Base-by-base conservation (phyloP, 129 eudicot species). In the Erigeron canadensis region DNA sequence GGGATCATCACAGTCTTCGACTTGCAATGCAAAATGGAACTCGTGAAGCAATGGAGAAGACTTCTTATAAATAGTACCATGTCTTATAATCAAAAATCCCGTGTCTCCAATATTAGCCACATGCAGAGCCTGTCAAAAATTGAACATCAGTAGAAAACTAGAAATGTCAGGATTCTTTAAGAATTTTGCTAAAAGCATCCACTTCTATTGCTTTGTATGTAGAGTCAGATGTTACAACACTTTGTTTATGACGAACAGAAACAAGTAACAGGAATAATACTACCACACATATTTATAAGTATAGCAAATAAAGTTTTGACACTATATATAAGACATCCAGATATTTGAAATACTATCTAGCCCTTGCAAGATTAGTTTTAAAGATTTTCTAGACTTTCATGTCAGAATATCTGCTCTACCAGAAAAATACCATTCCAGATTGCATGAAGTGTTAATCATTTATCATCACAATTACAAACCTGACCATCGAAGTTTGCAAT, bases 81-180 rank as follows among this genome's bases (percentile, higher is more conserved):
- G 85, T 63, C 98, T 82, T 19, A 93, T 63, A 45, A 89, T 71
- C 11, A 87, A 55, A 77, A 93, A 87, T 64, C 96, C 96, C 0
- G 96, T 75, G 84, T 93, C 90, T 67, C 98, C 98, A 71, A 93
- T 77, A 86, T 93, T 89, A 72, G 90, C 96, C 79, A 83, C 96
- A 41, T 82, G 92, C 70, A 93, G 95, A 73, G 74, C 83, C 98
- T 93, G 85, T 43, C 39, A 48, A 34, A 43, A 44, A 23, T 11
- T 73, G 9, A 17, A 23, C 47, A 13, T 59, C 18, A 59, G 23
- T 10, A 6, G 10, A 9, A 58, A n/a, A 59, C 11, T 10, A 6
- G 10, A 28, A 50, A 50, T 50, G 56, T 18, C 13, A 50, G 19
- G 56, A 50, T 13, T 50, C 7, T 50, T 18, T 50, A n/a, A 4